Base-by-base conservation (phyloP, 2,329 filamentous ascomycete species). In the Epichloe typhina region DNA sequence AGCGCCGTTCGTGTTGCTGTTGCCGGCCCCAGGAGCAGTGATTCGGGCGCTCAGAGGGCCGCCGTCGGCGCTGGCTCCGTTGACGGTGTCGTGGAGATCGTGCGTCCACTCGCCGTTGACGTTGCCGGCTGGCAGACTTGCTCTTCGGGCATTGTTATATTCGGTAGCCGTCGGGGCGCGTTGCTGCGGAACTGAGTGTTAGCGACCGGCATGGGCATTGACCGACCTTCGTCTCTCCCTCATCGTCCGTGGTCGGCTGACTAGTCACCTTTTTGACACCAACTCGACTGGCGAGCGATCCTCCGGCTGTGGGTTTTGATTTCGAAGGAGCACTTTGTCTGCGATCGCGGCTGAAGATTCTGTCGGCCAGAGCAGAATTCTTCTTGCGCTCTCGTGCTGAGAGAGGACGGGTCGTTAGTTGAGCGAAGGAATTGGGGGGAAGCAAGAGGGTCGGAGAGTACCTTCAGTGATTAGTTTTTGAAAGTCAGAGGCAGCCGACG, bases 101-200 rank as follows among this genome's bases (percentile, higher is more conserved):
- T 86, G 83, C 9, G 80, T 82, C 83, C 83, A 87, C 66, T 84
- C 81, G 56, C 76, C 74, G 57, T 84, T 74, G 63, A 85, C 75
- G 62, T 80, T 77, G 55, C 77, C 75, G 13, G 69, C 61, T 33
- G 72, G 69, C 33, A 64, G 55, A 46, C 61, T 64, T 31, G 63
- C 59, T 56, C 70, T 67, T 23, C 58, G 55, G 11, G 44, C 21
- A 33, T 44, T 35, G 42, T 51, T 53, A 8, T 46, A 12, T 17
- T 13, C 21, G 19, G 42, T 21, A 33, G 42, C 23, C 3, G 49
- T 15, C 9, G 53, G 52, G 37, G 46, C 48, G 42, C 58, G 58
- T 52, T 58, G 61, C 50, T 64, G 54, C 52, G 15, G 23, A 26
- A 13, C 12, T 35, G 17, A 13, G 26, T 7, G 39, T 51, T 23